phyloP scores from a whole-genome alignment of 495 filamentous ascomycete genomes.

The Annulohypoxylon stygium region DNA sequence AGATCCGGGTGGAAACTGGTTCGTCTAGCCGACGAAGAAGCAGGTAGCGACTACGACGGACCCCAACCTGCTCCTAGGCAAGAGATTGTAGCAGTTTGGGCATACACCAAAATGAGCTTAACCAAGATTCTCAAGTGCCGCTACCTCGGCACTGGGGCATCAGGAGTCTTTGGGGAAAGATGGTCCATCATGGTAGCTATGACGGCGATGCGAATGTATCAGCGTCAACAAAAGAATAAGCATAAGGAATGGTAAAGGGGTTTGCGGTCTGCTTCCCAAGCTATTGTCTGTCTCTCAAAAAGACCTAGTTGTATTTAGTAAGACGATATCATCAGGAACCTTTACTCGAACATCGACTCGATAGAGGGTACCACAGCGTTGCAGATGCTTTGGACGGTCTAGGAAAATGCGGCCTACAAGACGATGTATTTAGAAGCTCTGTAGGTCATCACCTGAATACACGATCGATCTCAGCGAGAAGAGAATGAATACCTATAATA shows the following conservation, averaged over 20 bases:
- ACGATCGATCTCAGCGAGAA: neutral
- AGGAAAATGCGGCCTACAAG: neutral
- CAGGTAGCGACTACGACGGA: slow-evolving; percentile 7
- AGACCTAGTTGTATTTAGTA: neutral
- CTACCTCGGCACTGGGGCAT: slow-evolving; percentile 38
- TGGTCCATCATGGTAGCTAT: slow-evolving; percentile 46
- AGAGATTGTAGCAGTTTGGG: slow-evolving; percentile 42
- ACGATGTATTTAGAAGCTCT: slow-evolving; percentile 2
- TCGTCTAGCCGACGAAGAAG: slow-evolving; percentile 19
- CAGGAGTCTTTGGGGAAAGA: slow-evolving; percentile 35
- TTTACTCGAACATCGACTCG: neutral
- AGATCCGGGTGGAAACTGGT: slow-evolving; percentile 39
- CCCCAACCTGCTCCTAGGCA: slow-evolving; percentile 18
- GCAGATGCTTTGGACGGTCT: neutral
- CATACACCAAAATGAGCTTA: slow-evolving; percentile 23
- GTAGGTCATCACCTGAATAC: neutral
- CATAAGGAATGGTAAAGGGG: slow-evolving; percentile 17
- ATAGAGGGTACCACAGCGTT: neutral
- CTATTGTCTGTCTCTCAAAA: neutral
- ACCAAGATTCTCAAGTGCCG: slow-evolving; percentile 40
- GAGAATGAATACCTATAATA: neutral
- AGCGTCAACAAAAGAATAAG: slow-evolving; percentile 31
- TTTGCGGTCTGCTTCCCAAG: neutral
- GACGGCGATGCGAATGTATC: slow-evolving; percentile 41
- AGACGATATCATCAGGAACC: neutral